Base-by-base conservation (phyloP, 176 grass and related monocot species). In the Oryza brachyantha region DNA sequence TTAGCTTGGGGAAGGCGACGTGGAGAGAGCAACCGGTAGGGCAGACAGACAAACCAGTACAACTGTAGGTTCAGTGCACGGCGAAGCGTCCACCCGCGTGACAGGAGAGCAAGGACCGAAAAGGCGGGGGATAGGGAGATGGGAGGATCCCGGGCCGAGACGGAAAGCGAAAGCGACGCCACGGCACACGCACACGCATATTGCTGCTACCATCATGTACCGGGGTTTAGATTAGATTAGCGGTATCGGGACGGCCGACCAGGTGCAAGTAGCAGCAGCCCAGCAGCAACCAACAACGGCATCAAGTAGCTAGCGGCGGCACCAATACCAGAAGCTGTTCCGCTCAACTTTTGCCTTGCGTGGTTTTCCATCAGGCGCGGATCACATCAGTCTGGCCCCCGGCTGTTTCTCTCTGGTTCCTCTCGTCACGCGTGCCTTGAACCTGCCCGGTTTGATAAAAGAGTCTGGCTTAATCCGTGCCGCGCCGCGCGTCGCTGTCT, bases 1-100 rank as follows among this genome's bases (percentile, higher is more conserved):
- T 73, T 36, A 61, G 72, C 40, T 57, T 70, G 31, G 31, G 3
- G 36, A 27, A 66, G 19, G 64, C 29, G 27, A 28, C 1, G 48
- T 24, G 35, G 12, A 8, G 57, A 8, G 21, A 67, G 35, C 36
- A 7, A 60, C 36, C 6, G 26, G 74, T 54, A 29, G 52, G n/a
- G 2, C 54, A n/a, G 46, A 13, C 34, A 25, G 57, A 50, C 58
- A 83, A 11, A 10, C n/a, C 57, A 78, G 75, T 60, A 73, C 80
- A 79, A 84, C 70, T 68, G 74, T 58, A 83, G 75, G 86, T 80
- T 84, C 86, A 65, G 70, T 80, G 76, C 86, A 88, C 81, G 63
- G 81, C 50, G 80, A 39, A 0, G 72, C 40, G 55, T 73, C 80
- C 80, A 79, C 68, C 80, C 13, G 25, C 12, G 76, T 22, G 86